Conservation (phyloP, 768 basidiomycete species). For the Neoboletus brunneissimus region DNA sequence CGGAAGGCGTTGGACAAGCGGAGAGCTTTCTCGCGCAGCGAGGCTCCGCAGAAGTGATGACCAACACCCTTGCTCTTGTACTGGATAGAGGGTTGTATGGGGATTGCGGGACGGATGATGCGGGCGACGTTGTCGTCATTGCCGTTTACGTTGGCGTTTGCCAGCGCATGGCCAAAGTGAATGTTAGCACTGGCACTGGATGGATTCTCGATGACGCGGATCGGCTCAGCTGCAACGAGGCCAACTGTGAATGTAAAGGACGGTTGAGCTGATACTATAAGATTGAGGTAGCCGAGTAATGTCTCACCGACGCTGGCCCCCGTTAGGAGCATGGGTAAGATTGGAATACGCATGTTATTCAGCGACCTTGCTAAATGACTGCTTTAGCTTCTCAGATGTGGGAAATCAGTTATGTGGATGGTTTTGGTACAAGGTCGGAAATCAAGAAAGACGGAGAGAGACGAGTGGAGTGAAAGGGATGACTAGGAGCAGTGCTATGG, state of each 20-base stretch:
- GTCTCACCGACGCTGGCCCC: slow-evolving; percentile 34
- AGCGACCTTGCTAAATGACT: neutral
- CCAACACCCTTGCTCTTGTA: slow-evolving; percentile 8
- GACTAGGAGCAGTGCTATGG: neutral
- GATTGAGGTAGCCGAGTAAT: neutral
- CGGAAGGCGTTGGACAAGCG: slow-evolving; percentile 55
- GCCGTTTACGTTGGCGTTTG: slow-evolving; percentile 31
- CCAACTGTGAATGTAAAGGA: slow-evolving; percentile 15
- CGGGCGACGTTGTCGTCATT: slow-evolving; percentile 26
- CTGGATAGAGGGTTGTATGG: slow-evolving; percentile 8
- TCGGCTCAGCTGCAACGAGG: slow-evolving; percentile 48
- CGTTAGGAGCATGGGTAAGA: slow-evolving; percentile 37
- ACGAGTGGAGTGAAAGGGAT: neutral
- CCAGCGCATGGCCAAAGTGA: slow-evolving; percentile 39
- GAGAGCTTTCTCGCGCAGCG: slow-evolving; percentile 48
- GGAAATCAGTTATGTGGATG: neutral
- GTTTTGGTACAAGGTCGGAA: neutral
- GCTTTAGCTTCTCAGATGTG: neutral
- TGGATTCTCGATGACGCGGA: slow-evolving; percentile 42
- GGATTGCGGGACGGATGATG: slow-evolving; percentile 14
- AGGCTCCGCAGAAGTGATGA: slow-evolving; percentile 33
- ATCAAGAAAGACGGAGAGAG: neutral
- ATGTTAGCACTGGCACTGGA: slow-evolving; percentile 33
- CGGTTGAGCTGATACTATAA: neutral
- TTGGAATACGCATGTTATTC: slow-evolving; percentile 36